phyloP scores from a whole-genome alignment of 176 grass and related monocot species.

The Oryza officinalis region DNA sequence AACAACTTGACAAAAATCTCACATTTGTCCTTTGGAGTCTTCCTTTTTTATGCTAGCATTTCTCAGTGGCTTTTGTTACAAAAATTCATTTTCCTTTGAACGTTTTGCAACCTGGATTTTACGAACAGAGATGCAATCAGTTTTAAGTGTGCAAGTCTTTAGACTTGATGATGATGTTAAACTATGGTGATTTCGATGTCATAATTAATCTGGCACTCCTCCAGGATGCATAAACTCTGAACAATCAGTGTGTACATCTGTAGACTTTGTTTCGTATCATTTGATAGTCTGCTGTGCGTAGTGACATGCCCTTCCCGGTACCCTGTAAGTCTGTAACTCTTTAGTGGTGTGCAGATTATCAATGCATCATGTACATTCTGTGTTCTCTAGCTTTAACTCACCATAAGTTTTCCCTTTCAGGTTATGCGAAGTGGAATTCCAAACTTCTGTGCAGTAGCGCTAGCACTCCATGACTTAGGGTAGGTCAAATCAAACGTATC shows the following conservation, averaged over 20 bases:
- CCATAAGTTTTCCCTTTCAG: constrained; percentile 39
- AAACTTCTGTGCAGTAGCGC: constrained; percentile 96
- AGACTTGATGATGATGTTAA: constrained; percentile 1
- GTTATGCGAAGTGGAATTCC: constrained; percentile 98
- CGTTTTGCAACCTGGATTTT: constrained; percentile 5
- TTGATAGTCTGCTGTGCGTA: not conserved
- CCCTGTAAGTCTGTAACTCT: constrained; percentile 14
- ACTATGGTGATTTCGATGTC: not conserved
- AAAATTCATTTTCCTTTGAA: not conserved
- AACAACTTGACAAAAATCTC: not conserved
- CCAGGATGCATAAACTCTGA: constrained; percentile 16
- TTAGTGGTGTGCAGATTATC: not conserved
- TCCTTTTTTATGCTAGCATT: constrained; percentile 7
- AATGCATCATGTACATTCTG: constrained; percentile 2
- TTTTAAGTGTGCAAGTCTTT: constrained; percentile 15
- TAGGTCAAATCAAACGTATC: constrained; percentile 42
- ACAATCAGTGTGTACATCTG: not conserved
- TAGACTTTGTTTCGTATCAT: not conserved
- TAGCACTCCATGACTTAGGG: constrained; percentile 92
- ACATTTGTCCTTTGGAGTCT: not conserved
- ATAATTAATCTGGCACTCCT: constrained; percentile 15
- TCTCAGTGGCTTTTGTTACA: constrained; percentile 6
- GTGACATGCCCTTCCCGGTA: not conserved
- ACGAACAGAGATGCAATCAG: not conserved
- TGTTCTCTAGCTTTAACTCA: not conserved